Evolutionary conservation across 257 asterid genomes (phyloP), one percentile per base, ranked within the genome.

Genomic region (Cynanchum wilfordii): DNA sequence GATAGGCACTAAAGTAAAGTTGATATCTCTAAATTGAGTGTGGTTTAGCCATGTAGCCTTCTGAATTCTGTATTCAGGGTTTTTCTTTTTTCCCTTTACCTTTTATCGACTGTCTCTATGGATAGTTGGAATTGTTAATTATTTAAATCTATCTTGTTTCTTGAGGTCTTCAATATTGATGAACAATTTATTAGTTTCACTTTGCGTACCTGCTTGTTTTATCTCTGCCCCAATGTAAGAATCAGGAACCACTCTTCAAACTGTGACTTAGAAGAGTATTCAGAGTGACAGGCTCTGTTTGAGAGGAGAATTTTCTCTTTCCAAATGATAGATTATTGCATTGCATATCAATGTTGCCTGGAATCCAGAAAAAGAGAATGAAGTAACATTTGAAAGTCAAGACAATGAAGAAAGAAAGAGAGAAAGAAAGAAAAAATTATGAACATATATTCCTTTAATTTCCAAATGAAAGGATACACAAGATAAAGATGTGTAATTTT

Each of bases 1-100:
- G 73, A 58, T 73, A 81, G 90, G 89, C 84, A 79, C 78, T 79
- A 77, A 83, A 81, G 71, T 81, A 78, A 42, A 79, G 89, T 78
- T 68, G 88, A 74, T n/a, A n/a, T 66, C 38, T 63, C 38, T 63
- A 33, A 78, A 82, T 66, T 73, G 81, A 75, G 70, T 66, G 80
- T 70, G 79, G 72, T 69, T 78, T 68, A 78, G 81, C 49, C 68
- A 55, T 60, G 64, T 77, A 69, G 81, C 63, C 77, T 78, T 74
- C 82, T 71, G 78, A 79, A 70, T 79, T 60, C 70, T 82, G 87
- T 85, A 72, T 86, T 68, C 70, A 70, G 71, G 72, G 70, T 77
- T 66, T 51, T 70, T 68, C 5, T 52, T 76, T 13, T 44, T 24
- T 33, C 17, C 12, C 19, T 42, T 58, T 15, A 0, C 24, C 25